Evolutionary conservation across 257 asterid genomes (phyloP).

Genomic region (Datura wrightii): DNA sequence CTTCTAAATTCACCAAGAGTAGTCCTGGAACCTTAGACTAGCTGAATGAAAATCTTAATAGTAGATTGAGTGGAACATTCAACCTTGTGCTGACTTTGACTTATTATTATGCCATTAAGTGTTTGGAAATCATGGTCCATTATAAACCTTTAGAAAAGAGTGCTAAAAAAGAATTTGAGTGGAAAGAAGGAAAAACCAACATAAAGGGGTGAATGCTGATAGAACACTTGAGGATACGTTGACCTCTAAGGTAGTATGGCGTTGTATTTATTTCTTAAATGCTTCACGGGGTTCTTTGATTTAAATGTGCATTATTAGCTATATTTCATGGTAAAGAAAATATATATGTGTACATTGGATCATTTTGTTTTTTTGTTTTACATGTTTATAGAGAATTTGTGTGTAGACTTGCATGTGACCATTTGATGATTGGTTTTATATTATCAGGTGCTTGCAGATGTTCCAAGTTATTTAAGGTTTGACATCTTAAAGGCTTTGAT

Average conservation of each 20-base stretch:
- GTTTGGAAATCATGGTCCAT: not conserved
- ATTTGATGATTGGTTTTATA: constrained; percentile 32
- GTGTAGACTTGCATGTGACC: constrained; percentile 12
- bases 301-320: constrained; percentile 16
- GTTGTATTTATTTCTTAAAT: not conserved
- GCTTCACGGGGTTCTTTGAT: not conserved
- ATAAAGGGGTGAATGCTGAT: constrained; percentile 19
- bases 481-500: constrained; percentile 77
- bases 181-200: constrained; percentile 20
- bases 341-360: not conserved
- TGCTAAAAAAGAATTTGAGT: constrained; percentile 7
- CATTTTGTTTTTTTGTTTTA: not conserved
- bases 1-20: not conserved
- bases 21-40: not conserved
- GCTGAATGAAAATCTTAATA: constrained; percentile 14
- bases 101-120: constrained; percentile 11
- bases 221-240: not conserved
- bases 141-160: not conserved
- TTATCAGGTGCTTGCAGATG: constrained; percentile 75
- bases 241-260: not conserved
- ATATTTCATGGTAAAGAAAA: not conserved
- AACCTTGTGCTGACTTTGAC: not conserved
- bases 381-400: not conserved
- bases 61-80: not conserved
- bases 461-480: constrained; percentile 69